Conservation (phyloP, 208 protist species). For the Trypanosoma cruzi region DNA sequence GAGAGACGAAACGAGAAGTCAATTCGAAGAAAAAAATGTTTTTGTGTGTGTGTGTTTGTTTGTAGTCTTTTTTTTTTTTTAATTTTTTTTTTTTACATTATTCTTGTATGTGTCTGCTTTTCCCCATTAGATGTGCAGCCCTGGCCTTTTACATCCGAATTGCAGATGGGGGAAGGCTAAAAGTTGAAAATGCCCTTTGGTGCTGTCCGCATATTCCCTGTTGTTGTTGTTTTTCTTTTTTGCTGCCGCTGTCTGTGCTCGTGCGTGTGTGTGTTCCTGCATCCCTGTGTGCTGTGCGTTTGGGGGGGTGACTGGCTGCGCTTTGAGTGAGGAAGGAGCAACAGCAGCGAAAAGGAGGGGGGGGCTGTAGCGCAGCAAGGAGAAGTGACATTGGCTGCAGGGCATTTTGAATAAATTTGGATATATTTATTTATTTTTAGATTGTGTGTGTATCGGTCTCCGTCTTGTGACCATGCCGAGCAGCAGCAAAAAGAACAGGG, state of each 20-base stretch:
- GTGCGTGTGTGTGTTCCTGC: not conserved
- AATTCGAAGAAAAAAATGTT: not conserved
- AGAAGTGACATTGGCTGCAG: not conserved
- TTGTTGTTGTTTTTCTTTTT: conserved; percentile 18
- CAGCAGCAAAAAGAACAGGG: conserved; percentile 31
- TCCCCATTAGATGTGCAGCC: no score
- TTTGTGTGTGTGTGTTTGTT: not conserved
- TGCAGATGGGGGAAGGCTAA: no score
- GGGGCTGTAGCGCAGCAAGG: not conserved
- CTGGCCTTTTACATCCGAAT: no score
- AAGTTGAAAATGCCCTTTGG: no score
- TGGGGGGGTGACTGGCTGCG: not conserved
- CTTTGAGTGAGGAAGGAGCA: not conserved
- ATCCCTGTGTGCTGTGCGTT: not conserved
- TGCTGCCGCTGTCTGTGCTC: no score
- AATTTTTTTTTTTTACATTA: not conserved
- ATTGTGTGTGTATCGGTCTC: not conserved
- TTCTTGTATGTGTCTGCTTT: no score
- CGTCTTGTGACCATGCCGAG: conserved; percentile 26
- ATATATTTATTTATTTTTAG: not conserved
- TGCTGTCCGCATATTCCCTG: no score
- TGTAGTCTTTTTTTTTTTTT: conserved; percentile 5
- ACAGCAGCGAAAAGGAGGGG: not conserved
- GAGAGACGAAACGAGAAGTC: no score
- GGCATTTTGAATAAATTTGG: not conserved